These are phyloP conservation scores for Persicaria maculosa DNA, from an alignment of 148 eudicot species.

Conservation along the genomic window DNA sequence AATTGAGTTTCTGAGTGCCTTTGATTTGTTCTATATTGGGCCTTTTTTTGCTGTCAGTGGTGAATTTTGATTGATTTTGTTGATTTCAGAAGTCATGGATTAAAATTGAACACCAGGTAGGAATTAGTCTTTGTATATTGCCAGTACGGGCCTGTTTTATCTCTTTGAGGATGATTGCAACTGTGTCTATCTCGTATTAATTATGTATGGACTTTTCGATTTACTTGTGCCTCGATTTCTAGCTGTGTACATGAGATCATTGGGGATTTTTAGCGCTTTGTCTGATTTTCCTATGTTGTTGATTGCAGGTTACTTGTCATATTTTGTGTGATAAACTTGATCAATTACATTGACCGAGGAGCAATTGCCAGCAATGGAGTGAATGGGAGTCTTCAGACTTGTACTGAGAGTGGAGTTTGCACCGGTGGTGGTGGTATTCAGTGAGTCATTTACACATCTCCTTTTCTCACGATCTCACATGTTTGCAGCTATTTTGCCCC, in stretches of 20 bases:
- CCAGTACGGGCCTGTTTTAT: not conserved
- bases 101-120: not conserved
- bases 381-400: conserved; percentile 31
- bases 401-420: conserved; percentile 33
- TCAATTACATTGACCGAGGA: conserved; percentile 39
- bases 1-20: not conserved
- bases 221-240: not conserved
- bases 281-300: not conserved
- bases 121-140: no score
- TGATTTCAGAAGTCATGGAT: not conserved
- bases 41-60: not conserved
- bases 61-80: not conserved
- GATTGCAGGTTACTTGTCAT: conserved; percentile 29
- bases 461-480: not conserved
- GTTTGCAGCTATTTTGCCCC: not conserved
- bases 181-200: not conserved
- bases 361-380: conserved; percentile 40
- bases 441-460: conserved; percentile 17
- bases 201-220: not conserved
- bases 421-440: conserved; percentile 32
- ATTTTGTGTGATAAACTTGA: conserved; percentile 32
- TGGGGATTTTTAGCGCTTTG: not conserved
- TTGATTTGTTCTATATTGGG: not conserved
- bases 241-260: not conserved
- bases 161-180: not conserved